Conservation (phyloP, 2,329 filamentous ascomycete genomes). For the Pseudogymnoascus sp. region DNA sequence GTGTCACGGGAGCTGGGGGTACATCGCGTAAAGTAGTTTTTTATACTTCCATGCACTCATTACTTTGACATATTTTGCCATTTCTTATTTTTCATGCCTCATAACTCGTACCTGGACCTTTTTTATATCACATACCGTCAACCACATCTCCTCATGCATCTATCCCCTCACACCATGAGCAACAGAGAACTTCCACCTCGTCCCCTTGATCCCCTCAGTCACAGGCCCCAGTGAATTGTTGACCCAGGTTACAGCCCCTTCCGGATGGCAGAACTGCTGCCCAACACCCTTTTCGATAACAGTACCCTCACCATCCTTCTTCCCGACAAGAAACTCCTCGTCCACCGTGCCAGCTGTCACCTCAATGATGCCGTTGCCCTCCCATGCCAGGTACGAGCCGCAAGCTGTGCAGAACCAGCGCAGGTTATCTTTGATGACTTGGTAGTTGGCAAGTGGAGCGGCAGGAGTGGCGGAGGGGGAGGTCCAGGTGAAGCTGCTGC, state of each 20-base stretch:
- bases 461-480: slow-evolving; percentile 29
- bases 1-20: neutral
- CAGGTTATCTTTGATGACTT: slow-evolving; percentile 32
- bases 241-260: neutral
- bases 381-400: slow-evolving; percentile 43
- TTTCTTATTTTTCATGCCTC: neutral
- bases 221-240: neutral
- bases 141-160: too few relatives aligned
- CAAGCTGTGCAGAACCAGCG: slow-evolving; percentile 43
- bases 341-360: slow-evolving; percentile 40
- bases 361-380: slow-evolving; percentile 21
- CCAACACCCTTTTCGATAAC: neutral
- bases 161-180: neutral
- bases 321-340: slow-evolving; percentile 32
- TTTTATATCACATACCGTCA: neutral
- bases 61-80: neutral
- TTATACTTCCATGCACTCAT: neutral
- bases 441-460: slow-evolving; percentile 29
- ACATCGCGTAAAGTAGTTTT: neutral
- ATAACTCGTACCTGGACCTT: neutral
- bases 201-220: neutral
- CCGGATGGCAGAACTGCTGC: neutral
- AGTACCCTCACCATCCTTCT: slow-evolving; percentile 12
- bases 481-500: slow-evolving; percentile 29
- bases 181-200: neutral